Evolutionary conservation across 805 yeast genomes (phyloP).

Genomic region (Cyberlindnera suaveolens): DNA sequence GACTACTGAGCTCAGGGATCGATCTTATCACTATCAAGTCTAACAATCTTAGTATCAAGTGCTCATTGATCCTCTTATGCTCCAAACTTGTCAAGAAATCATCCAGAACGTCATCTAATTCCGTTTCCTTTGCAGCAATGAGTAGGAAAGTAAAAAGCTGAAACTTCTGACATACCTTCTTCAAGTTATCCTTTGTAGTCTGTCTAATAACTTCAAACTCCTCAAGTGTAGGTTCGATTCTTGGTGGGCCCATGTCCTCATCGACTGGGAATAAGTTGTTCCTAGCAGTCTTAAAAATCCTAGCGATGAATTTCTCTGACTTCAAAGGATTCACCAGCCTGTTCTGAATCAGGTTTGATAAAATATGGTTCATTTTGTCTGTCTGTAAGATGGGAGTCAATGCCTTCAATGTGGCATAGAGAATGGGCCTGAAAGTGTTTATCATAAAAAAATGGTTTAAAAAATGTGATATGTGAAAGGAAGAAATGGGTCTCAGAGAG

Average conservation of each 20-base stretch:
- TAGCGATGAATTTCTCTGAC: conserved; percentile 15
- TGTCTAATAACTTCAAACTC: conserved; percentile 30
- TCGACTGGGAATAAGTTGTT: conserved; percentile 41
- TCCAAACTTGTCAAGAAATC: conserved; percentile 30
- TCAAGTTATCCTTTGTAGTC: conserved; percentile 23
- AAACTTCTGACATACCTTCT: conserved; percentile 16
- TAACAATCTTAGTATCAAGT: conserved; percentile 34
- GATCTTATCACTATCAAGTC: conserved; percentile 36
- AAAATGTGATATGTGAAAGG: conserved; percentile 19
- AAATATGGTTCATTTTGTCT: conserved; percentile 10
- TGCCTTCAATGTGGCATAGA: conserved; percentile 25
- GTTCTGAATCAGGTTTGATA: conserved; percentile 19
- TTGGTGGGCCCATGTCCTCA: conserved; percentile 43
- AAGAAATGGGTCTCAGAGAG: conserved; percentile 3
- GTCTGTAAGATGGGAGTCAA: conserved; percentile 12
- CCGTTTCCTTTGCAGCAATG: conserved; percentile 18
- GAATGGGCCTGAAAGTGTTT: conserved; percentile 23
- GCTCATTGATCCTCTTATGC: conserved; percentile 36
- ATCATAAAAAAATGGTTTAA: conserved; percentile 19
- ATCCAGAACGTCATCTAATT: conserved; percentile 21
- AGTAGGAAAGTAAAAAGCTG: conserved; percentile 15
- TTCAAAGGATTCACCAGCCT: conserved; percentile 11
- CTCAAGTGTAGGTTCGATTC: conserved; percentile 33
- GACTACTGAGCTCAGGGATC: conserved; percentile 30
- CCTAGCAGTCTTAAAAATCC: conserved; percentile 26